Evolutionary conservation across 2,329 filamentous ascomycete species (phyloP).

Genomic region (Pseudocercospora fuligena): DNA sequence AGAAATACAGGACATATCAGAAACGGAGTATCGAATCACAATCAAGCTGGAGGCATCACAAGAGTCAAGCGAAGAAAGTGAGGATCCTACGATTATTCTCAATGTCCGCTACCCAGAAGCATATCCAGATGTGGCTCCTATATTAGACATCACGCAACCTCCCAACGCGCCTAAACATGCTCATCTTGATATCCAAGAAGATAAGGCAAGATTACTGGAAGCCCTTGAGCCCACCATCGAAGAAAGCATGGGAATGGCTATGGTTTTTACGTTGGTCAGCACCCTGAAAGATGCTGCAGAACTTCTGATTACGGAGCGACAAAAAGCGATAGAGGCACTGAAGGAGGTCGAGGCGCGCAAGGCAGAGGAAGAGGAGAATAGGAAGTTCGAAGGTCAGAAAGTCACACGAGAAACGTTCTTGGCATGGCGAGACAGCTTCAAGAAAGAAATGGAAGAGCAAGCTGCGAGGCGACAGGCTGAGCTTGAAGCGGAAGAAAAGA

Average conservation of each 20-base stretch:
- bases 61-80: constrained; percentile 60
- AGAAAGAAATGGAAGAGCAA: constrained; percentile 78
- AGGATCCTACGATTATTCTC: constrained; percentile 73
- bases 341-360: constrained; percentile 61
- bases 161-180: constrained; percentile 72
- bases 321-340: constrained; percentile 63
- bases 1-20: constrained; percentile 94
- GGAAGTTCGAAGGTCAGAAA: constrained; percentile 89
- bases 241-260: constrained; percentile 95
- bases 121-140: constrained; percentile 86
- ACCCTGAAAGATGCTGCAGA: constrained; percentile 91
- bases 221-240: constrained; percentile 76
- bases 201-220: constrained; percentile 75
- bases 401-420: constrained; percentile 88
- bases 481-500: constrained; percentile 73
- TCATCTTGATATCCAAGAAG: constrained; percentile 77
- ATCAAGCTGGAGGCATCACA: constrained; percentile 71
- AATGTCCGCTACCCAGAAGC: constrained; percentile 86
- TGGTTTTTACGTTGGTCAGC: constrained; percentile 91
- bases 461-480: constrained; percentile 60
- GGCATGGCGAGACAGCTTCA: constrained; percentile 79
- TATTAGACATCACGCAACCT: constrained; percentile 77
- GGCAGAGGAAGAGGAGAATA: constrained; percentile 88
- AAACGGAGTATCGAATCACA: constrained; percentile 84
- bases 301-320: constrained; percentile 75